Evolutionary conservation across 805 yeast species (phyloP).

Genomic region (Candida lessepsii): DNA sequence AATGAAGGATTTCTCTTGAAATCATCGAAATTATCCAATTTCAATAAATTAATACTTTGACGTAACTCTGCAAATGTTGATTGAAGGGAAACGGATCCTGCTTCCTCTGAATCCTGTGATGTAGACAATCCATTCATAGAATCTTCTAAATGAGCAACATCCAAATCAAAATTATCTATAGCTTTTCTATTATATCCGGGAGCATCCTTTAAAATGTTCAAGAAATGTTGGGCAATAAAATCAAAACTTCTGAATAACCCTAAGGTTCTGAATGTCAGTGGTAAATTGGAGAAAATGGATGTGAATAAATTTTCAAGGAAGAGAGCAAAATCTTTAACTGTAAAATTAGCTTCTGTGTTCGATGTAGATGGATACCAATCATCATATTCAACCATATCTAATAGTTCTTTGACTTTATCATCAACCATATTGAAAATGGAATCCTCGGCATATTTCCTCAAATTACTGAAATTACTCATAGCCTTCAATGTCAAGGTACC

Average conservation of each 20-base stretch:
- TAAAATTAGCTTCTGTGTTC: constrained; percentile 64
- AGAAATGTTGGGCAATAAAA: constrained; percentile 69
- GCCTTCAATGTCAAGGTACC: constrained; percentile 46
- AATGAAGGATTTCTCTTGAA: constrained; percentile 51
- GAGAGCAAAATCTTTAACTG: constrained; percentile 79
- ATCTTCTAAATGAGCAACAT: constrained; percentile 71
- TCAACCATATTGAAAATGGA: constrained; percentile 83
- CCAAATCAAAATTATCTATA: constrained; percentile 70
- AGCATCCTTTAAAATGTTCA: constrained; percentile 56
- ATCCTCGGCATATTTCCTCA: constrained; percentile 72
- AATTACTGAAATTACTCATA: constrained; percentile 51
- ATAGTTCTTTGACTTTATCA: constrained; percentile 69
- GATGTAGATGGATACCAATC: constrained; percentile 66
- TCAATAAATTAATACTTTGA: constrained; percentile 73
- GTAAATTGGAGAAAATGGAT: constrained; percentile 79
- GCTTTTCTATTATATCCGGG: constrained; percentile 59
- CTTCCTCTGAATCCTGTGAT: constrained; percentile 15
- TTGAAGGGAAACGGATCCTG: constrained; percentile 52
- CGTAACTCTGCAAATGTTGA: constrained; percentile 76
- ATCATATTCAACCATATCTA: constrained; percentile 77
- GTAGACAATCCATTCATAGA: constrained; percentile 42
- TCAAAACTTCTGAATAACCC: constrained; percentile 87
- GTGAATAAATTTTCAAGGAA: constrained; percentile 83
- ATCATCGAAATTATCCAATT: constrained; percentile 60
- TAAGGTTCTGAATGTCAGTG: constrained; percentile 71